phyloP scores from a whole-genome alignment of 1,139 yeast species.

The Zygosaccharomyces pseudobailii region DNA sequence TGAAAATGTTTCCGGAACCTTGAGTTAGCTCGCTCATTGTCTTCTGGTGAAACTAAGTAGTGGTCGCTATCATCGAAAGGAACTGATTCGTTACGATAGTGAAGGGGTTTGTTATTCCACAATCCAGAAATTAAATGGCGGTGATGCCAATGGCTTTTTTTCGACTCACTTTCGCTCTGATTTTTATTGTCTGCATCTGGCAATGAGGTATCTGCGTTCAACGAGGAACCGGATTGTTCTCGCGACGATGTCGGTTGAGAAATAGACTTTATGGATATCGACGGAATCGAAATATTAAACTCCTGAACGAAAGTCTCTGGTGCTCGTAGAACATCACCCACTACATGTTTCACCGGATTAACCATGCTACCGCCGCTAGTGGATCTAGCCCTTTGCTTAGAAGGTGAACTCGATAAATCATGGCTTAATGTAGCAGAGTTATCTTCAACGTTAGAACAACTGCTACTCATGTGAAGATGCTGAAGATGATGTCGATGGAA shows the following conservation, averaged over 20 bases:
- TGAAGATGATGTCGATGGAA: background rate
- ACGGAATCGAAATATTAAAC: background rate
- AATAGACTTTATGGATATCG: background rate
- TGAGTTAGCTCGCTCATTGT: slow-evolving; percentile 43
- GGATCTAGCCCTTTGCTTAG: background rate
- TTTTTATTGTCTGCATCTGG: background rate
- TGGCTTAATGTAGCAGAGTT: background rate
- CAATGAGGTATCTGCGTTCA: background rate
- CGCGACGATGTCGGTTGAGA: background rate
- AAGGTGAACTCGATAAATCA: too few relatives aligned
- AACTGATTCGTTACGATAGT: slow-evolving; percentile 44
- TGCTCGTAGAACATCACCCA: background rate
- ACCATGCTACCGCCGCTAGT: background rate
- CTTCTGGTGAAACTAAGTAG: slow-evolving; percentile 44
- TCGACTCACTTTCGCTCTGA: slow-evolving; percentile 1
- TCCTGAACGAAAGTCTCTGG: background rate
- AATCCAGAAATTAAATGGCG: slow-evolving; percentile 36
- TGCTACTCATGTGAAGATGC: background rate
- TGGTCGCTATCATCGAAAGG: slow-evolving; percentile 42
- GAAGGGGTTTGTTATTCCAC: slow-evolving; percentile 63
- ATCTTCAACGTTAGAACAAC: background rate
- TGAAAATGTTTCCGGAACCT: slow-evolving; percentile 67
- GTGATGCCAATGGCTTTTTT: background rate
- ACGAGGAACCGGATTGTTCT: background rate
- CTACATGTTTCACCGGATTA: background rate